phyloP scores from a whole-genome alignment of 1,139 yeast genomes.

The Kodamaea plutei region DNA sequence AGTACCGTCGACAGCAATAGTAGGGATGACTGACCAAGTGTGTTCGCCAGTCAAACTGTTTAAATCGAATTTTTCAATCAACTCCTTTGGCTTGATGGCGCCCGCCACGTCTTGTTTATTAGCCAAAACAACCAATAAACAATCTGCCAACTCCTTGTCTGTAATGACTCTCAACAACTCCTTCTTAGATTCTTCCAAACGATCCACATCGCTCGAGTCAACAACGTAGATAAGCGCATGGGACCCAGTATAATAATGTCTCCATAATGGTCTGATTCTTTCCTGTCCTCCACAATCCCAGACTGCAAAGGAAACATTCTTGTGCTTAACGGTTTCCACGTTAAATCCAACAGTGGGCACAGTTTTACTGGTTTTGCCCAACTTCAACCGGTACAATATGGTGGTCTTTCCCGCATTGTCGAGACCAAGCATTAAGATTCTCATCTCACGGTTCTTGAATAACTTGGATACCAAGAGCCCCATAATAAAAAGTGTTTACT shows the following conservation, averaged over 20 bases:
- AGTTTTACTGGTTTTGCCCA: slow-evolving; percentile 73
- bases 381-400: slow-evolving; percentile 65
- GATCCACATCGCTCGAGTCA: slow-evolving; percentile 68
- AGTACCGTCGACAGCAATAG: slow-evolving; percentile 71
- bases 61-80: slow-evolving; percentile 57
- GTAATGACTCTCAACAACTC: slow-evolving; percentile 74
- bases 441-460: slow-evolving; percentile 44
- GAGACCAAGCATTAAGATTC: slow-evolving; percentile 86
- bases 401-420: slow-evolving; percentile 93
- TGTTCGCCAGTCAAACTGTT: slow-evolving; percentile 52
- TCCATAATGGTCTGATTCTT: slow-evolving; percentile 85
- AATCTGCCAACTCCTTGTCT: slow-evolving; percentile 78
- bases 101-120: slow-evolving; percentile 81
- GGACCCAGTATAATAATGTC: slow-evolving; percentile 92
- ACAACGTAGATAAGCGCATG: slow-evolving; percentile 91
- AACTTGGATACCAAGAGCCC: slow-evolving; percentile 28
- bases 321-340: slow-evolving; percentile 87
- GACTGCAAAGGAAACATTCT: slow-evolving; percentile 83
- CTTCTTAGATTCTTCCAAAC: slow-evolving; percentile 74
- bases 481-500: slow-evolving; percentile 11
- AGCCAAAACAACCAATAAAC: slow-evolving; percentile 78
- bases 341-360: slow-evolving; percentile 95
- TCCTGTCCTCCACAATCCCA: slow-evolving; percentile 99
- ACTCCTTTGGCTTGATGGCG: slow-evolving; percentile 61
- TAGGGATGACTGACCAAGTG: slow-evolving; percentile 73